Evolutionary conservation across 73 alveolate species (phyloP), one percentile per base, ranked within the genome.

Genomic region (Paramecium biaurelia): DNA sequence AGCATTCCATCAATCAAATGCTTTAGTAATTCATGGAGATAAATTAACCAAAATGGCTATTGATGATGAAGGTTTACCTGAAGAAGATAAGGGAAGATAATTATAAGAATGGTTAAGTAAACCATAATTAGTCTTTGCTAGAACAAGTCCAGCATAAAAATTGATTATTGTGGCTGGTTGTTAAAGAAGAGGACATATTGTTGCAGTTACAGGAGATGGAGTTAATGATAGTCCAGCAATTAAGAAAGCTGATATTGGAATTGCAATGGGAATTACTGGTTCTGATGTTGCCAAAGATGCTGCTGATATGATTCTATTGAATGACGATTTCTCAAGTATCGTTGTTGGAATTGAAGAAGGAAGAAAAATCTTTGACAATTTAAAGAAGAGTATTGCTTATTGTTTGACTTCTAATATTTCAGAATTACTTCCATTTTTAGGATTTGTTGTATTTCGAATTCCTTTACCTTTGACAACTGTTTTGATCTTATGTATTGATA

Each of bases 181-280:
- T 86, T 97, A 97, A 93, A 96, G 94, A 76, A 94, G 94, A 67
- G 98, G 99, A 14, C 99, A 97, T 86, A 93, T 98, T 23, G 99
- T 97, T 15, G 99, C 99, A 23, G 99, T 97, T 26, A 98, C 99
- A 30, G 99, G 99, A 21, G 99, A 97, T 85, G 99, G 99, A 18
- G 99, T 97, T 9, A 97, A 98, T 94, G 99, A 97, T 90, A 96
- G 99, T 7, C 97, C 99, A n/a, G 99, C 99, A 26, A 72, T 96
- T 76, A 92, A 93, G 56, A 87, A 92, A 49, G 98, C 99, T 21
- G 97, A 96, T 76, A 93, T 96, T 82, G 99, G 98, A n/a, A 92
- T 96, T 57, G 96, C 98, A 10, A 96, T 96, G 98, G 98, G 96
- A 38, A 94, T 94, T 67, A 72, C 96, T 14, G 98, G 98, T 24